Base-by-base conservation (phyloP, 192 early-diverging fungal genomes). In the Backusella tarrabulga region DNA sequence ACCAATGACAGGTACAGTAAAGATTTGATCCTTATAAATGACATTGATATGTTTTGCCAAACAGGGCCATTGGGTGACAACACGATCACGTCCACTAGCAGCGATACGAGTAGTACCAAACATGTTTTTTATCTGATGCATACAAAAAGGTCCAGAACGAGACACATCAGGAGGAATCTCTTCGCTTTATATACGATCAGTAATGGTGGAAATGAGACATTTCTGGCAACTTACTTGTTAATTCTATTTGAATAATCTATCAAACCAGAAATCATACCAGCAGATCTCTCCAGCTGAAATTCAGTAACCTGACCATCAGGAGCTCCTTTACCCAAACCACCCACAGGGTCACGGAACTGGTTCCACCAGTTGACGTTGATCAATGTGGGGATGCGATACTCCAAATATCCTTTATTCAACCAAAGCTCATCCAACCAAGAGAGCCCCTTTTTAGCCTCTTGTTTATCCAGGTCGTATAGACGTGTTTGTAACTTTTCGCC, bases 331-430 rank as follows among this genome's bases (percentile, higher is more conserved):
- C 77, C 75, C 6, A 88, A 67, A 26, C 87, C 85, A 35, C 79
- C 77, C 5, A 84, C 82, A 52, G 87, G 88, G 78, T 96, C 93
- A 36, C 86, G 80, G 69, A 94, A 83, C 66, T 90, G 79, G 26
- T 92, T 90, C 86, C 91, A 96, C 95, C 95, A 98, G 83, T 96
- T 97, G 67, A 93, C 92, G 78, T 97, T 95, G 80, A 97, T 90
- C 78, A 96, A 86, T 19, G 90, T 88, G 8, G 93, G 90, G 36
- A 93, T 95, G 32, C 97, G 86, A 90, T 93, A 97, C 63, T 93
- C 91, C 36, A 95, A 88, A 74, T 96, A 96, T 17, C 93, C 94
- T 75, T 93, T 91, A 73, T 88, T 84, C 17, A 96, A 85, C 94
- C 91, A 94, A 38, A 96, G 90, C 9, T 91, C 85, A 77, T 98